Conservation (phyloP, 441 rosid species). For the Populus hybrid region DNA sequence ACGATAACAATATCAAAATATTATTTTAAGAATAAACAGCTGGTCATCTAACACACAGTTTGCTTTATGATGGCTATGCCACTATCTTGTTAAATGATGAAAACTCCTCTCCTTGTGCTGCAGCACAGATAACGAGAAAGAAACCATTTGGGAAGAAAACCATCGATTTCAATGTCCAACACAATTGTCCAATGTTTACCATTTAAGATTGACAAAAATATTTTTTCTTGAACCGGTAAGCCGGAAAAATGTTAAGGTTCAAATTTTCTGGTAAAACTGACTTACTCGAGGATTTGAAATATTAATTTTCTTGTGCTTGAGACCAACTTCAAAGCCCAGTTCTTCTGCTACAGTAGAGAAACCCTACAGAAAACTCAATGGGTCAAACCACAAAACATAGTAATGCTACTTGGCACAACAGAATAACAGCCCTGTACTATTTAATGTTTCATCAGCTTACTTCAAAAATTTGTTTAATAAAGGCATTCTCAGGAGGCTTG, state of each 20-base stretch:
- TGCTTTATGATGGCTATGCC: neutral
- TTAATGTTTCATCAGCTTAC: constrained; percentile 36
- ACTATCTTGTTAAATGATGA: neutral
- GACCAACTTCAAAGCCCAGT: constrained; percentile 64
- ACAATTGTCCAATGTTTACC: neutral
- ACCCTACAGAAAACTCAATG: constrained; percentile 48
- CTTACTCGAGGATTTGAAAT: constrained; percentile 97
- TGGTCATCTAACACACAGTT: neutral
- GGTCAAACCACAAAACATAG: constrained; percentile 23
- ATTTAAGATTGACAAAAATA: neutral
- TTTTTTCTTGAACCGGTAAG: neutral
- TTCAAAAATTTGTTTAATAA: constrained; percentile 86
- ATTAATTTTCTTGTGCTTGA: constrained; percentile 96
- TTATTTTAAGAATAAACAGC: neutral
- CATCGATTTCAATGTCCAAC: neutral
- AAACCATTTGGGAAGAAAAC: neutral
- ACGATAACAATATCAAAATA: neutral
- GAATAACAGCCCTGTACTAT: constrained; percentile 4
- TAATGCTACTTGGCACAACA: constrained; percentile 10
- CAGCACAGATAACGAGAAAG: neutral
- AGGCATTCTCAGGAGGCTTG: constrained; percentile 93
- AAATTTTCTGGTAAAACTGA: constrained; percentile 16
- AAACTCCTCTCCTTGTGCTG: neutral
- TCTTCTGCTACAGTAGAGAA: constrained; percentile 78
- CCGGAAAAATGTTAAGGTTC: neutral